Evolutionary conservation across 2,329 filamentous ascomycete species (phyloP), one percentile per base, ranked within the genome.

Genomic region (Botrytis fragariae): DNA sequence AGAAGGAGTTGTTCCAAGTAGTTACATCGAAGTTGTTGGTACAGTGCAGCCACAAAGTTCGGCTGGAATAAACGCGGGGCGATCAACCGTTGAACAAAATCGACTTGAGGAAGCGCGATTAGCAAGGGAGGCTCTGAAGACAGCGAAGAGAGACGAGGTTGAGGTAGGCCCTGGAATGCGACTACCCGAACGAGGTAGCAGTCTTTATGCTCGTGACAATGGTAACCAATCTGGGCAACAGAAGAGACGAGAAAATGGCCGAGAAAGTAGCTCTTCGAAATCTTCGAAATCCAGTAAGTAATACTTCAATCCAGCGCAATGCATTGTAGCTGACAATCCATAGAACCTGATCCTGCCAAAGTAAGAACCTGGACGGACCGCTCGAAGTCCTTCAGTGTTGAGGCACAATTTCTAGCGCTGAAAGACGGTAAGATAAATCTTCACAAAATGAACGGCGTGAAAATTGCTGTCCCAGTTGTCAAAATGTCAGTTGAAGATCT

Each of bases 401-500:
- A 98, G 77, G 96, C 96, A 25, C 94, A 99, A 81, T 99, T 98
- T 80, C 89, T 99, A 69, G 95, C 94, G 42, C 87, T 98, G 70
- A 94, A 94, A 81, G 96, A 98, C 81, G 94, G 95, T 76, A 98
- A 98, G 83, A 97, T 99, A 77, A 97, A 99, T 83, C 86, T 99
- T 35, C 96, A 99, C 85, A 99, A 99, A 85, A 88, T 94, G 83
- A 99, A 99, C 81, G 96, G 96, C 54, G 94, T 99, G 79, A 98
- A 98, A 83, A 99, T 99, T 82, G 96, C 96, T 14, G 96, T 99
- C 6, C 96, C 96, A 3, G 90, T 98, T 42, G 86, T 90, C 57
- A 99, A 99, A 82, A 99, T 99, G 96, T 97, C 95, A 0, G 87
- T 94, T 60, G 93, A 95, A 80, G 96, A 99, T 83, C 86, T 99